phyloP scores from a whole-genome alignment of 2,329 filamentous ascomycete genomes.

The Penicillium psychrosexuale region DNA sequence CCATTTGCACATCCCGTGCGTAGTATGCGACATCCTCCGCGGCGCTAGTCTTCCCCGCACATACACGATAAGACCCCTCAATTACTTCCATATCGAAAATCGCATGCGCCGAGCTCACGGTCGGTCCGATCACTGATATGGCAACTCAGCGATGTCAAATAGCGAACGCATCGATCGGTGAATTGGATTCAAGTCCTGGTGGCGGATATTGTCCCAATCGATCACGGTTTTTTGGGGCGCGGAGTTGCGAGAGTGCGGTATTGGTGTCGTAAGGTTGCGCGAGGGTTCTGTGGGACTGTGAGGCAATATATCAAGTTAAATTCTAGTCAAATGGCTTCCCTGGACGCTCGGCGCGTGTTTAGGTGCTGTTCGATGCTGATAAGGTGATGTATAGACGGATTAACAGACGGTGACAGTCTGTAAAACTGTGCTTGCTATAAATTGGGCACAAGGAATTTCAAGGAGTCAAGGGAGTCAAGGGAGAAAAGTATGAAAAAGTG shows the following conservation, averaged over 20 bases:
- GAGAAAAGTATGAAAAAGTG: slow-evolving; percentile 1
- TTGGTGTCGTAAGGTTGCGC: not conserved
- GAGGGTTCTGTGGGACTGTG: not conserved
- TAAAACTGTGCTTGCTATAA: not conserved
- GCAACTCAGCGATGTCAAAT: slow-evolving; percentile 8
- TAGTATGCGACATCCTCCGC: not conserved
- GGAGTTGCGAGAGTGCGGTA: not conserved
- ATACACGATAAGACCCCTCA: slow-evolving; percentile 2
- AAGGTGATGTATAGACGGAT: not conserved
- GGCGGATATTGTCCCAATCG: not conserved
- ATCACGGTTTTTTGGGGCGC: not conserved
- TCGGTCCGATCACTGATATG: slow-evolving; percentile 11
- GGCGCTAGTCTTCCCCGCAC: not conserved
- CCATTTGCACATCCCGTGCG: not conserved
- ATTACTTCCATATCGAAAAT: slow-evolving; percentile 16
- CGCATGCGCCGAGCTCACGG: slow-evolving; percentile 9
- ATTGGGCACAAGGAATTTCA: not conserved
- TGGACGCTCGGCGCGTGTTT: slow-evolving; percentile 22
- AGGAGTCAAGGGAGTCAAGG: not conserved
- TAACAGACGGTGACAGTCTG: not conserved
- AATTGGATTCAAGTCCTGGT: slow-evolving; percentile 7
- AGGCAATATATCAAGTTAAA: not conserved
- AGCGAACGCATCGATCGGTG: slow-evolving; percentile 18
- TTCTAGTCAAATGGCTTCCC: slow-evolving; percentile 11
- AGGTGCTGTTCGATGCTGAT: slow-evolving; percentile 9